phyloP scores from a whole-genome alignment of 179 eudicot species.

The Gypsophila paniculata region DNA sequence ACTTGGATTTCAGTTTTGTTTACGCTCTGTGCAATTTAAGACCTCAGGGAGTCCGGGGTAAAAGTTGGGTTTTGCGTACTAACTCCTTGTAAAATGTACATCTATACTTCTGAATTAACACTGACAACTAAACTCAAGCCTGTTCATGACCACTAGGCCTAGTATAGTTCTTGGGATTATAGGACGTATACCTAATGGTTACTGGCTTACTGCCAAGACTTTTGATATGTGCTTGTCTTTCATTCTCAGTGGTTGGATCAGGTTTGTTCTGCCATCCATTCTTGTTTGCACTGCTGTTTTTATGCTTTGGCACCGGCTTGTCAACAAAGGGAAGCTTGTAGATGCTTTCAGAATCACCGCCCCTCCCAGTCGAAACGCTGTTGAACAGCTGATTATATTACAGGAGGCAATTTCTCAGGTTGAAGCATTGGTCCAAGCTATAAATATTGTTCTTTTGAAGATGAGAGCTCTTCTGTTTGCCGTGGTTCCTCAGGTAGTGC shows the following conservation, averaged over 20 bases:
- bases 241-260: conserved; percentile 66
- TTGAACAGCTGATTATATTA: conserved; percentile 68
- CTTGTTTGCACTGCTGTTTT: conserved; percentile 46
- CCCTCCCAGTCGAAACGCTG: conserved; percentile 70
- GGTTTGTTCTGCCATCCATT: conserved; percentile 44
- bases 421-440: conserved; percentile 61
- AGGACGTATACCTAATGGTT: neutral
- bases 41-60: too few species aligned
- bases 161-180: neutral
- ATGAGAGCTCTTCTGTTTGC: conserved; percentile 65
- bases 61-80: too few species aligned
- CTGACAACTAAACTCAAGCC: neutral
- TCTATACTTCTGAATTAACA: neutral
- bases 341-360: conserved; percentile 55
- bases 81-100: too few species aligned
- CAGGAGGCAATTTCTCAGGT: conserved; percentile 75
- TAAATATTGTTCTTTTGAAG: conserved; percentile 64
- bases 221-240: neutral
- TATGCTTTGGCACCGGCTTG: conserved; percentile 58
- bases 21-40: neutral
- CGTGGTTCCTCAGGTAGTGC: conserved; percentile 63
- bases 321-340: conserved; percentile 47
- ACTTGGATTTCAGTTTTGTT: neutral
- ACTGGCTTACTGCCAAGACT: neutral
- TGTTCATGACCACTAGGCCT: neutral